A percentile compares a stretch with the other conserved stretches of the same genome.
Evolutionary conservation across 352 stramenopile genomes (phyloP).

Genomic region (Phytopythium vexans): DNA sequence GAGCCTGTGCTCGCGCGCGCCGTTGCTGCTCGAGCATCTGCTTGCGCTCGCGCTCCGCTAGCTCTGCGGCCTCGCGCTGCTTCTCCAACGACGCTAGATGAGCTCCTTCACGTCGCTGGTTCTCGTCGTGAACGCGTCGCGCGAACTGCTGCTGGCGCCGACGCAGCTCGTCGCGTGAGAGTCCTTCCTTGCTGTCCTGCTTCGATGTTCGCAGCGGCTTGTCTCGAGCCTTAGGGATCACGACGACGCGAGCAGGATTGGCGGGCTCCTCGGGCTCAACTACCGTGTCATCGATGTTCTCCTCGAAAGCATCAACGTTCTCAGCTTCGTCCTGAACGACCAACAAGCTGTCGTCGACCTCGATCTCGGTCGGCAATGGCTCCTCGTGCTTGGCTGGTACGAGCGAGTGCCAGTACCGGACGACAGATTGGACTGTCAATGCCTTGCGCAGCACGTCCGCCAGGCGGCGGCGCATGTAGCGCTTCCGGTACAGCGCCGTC

Average conservation of each 20-base stretch:
- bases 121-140: conserved; percentile 32
- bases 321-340: neutral
- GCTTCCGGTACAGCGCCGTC: conserved; percentile 56
- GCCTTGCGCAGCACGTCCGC: conserved; percentile 27
- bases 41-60: conserved; percentile 20
- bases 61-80: conserved; percentile 20
- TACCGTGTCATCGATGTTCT: conserved; percentile 2
- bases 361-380: neutral
- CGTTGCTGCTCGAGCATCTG: conserved; percentile 28
- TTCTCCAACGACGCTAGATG: conserved; percentile 17
- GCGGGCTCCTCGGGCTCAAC: neutral
- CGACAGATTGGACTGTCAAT: conserved; percentile 21
- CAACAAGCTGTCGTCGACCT: conserved; percentile 4
- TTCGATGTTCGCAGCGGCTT: neutral
- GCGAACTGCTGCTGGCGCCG: conserved; percentile 39
- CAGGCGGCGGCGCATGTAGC: conserved; percentile 47
- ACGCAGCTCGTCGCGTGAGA: conserved; percentile 25
- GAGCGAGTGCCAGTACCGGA: conserved; percentile 32
- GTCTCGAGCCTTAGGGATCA: conserved; percentile 4
- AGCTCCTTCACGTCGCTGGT: conserved; percentile 28
- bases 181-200: neutral
- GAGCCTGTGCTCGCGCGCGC: conserved; percentile 16
- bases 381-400: conserved; percentile 10
- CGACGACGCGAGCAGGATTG: conserved; percentile 12
- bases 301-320: neutral